Base-by-base conservation (phyloP, 495 filamentous ascomycete genomes). In the Copromyces sp. region DNA sequence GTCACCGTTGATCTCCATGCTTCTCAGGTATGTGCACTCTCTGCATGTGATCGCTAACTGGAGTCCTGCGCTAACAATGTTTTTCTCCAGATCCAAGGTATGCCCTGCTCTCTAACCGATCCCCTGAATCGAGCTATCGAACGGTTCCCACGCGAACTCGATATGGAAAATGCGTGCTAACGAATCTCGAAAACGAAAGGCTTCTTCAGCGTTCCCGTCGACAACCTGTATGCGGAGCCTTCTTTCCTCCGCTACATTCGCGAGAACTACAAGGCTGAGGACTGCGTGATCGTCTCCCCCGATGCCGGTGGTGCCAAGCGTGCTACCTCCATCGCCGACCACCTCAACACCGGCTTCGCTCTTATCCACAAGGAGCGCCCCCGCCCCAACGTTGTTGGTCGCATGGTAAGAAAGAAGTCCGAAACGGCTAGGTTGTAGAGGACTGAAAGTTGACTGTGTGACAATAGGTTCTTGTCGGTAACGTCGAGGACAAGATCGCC, bases 361-460 rank as follows among this genome's bases (percentile, higher is more conserved):
- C 89, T 99, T 40, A 99, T 99, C 79, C 95, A 98, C 89, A 98
- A 98, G 84, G 95, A 98, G 83, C 94, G 95, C 70, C 91, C 94
- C 1, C 88, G 94, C 32, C 95, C 95, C 70, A 98, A 97, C 80
- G 95, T 97, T 81, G 95, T 98, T 74, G 93, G 92, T 29, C 92
- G 92, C 77, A 99, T 99, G 95, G 94, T 97, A 32, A 87, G 94
- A 37, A 59, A 17, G n/a, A 90, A 90, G 71, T 89, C 88, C 47
- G 88, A 89, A 73, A 87, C 91, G 41, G 82, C 83, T 65, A 87
- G 40, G 17, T 85, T 80, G 86, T 88, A 75, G 83, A 75, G 83
- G 53, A 16, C 32, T 14, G 29, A 17, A 35, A 35, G 53, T 17
- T 65, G 53, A 65, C 53, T 32, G 53, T 32, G 53, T 65, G 12